Base-by-base conservation (phyloP, 345 rosid genomes). In the Pistacia vera region DNA sequence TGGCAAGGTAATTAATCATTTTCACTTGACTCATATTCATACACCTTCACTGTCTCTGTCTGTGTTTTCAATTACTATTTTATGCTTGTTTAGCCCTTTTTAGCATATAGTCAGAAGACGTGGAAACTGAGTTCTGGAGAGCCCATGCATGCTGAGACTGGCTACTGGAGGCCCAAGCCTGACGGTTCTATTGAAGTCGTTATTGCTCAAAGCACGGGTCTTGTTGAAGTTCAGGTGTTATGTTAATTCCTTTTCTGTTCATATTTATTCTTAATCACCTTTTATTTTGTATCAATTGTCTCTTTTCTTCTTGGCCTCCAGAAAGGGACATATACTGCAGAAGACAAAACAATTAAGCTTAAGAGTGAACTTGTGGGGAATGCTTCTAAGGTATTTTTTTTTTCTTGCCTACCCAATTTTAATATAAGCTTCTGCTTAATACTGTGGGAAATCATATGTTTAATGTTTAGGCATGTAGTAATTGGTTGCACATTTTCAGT, bases 101-200 rank as follows among this genome's bases (percentile, higher is more conserved):
- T 93, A 56, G 75, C 85, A 16, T 93, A 93, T 67, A 73, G 83
- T 28, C 94, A 93, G 68, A 91, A 82, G 85, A 89, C 97, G 28
- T 91, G 94, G 94, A 91, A 86, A 46, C 67, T 91, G 59, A 74
- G 46, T 71, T 83, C 89, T 36, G 92, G 90, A 58, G 87, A 81
- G 67, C 89, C 97, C n/a, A 88, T 93, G 95, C 97, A 93, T 72
- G 86, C 90, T 7, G 97, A 91, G 84, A 83, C 85, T 70, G 93
- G 97, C 22, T 93, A 81, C 84, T 90, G 90, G 86, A 85, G 91
- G 52, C 92, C 95, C 33, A 87, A 87, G 59, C 88, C 83, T 25
- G 93, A 93, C 63, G 93, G 91, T 67, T 70, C 93, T 11, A 81
- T 93, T 56, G 90, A 93, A 78, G 86, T 91, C 51, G 90, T 88